Conservation (phyloP, 192 early-diverging fungal genomes). For the Irineochytrium annulatum region DNA sequence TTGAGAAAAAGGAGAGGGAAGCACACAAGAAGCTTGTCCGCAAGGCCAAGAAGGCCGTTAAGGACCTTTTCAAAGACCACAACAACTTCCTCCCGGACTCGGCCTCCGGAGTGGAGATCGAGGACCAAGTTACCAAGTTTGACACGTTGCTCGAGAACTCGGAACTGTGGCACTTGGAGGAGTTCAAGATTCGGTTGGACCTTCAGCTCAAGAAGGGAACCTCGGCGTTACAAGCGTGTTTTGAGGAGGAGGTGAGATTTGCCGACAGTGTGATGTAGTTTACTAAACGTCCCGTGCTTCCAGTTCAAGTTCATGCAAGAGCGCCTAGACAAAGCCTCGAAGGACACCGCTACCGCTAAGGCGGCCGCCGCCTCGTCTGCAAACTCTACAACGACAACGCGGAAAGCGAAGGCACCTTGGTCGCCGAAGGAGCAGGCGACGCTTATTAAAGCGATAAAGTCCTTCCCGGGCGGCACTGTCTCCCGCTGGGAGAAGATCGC, state of each 20-base stretch:
- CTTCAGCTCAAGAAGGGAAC: constrained; percentile 20
- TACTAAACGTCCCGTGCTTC: not conserved
- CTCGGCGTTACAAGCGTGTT: constrained; percentile 21
- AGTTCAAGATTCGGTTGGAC: constrained; percentile 43
- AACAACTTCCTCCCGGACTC: constrained; percentile 72
- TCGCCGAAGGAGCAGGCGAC: constrained; percentile 63
- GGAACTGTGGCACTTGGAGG: constrained; percentile 37
- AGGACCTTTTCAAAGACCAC: constrained; percentile 68
- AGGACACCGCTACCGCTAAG: constrained; percentile 9
- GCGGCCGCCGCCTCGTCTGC: constrained; percentile 9
- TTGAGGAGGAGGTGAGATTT: constrained; percentile 32
- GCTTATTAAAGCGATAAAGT: constrained; percentile 76
- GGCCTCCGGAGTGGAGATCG: constrained; percentile 59
- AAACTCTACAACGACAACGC: not conserved
- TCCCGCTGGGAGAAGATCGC: constrained; percentile 76
- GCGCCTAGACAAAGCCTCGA: constrained; percentile 6
- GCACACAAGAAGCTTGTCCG: constrained; percentile 79
- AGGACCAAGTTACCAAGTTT: constrained; percentile 68
- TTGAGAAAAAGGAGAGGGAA: constrained; percentile 75
- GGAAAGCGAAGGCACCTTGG: constrained; percentile 49
- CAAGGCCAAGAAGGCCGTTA: constrained; percentile 89
- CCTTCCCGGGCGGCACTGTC: constrained; percentile 73
- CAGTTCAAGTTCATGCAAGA: not conserved
- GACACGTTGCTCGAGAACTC: constrained; percentile 65
- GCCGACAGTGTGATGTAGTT: not conserved